Evolutionary conservation across 1,284 basidiomycete species (phyloP).

Genomic region (Stygiomarasmius scandens): DNA sequence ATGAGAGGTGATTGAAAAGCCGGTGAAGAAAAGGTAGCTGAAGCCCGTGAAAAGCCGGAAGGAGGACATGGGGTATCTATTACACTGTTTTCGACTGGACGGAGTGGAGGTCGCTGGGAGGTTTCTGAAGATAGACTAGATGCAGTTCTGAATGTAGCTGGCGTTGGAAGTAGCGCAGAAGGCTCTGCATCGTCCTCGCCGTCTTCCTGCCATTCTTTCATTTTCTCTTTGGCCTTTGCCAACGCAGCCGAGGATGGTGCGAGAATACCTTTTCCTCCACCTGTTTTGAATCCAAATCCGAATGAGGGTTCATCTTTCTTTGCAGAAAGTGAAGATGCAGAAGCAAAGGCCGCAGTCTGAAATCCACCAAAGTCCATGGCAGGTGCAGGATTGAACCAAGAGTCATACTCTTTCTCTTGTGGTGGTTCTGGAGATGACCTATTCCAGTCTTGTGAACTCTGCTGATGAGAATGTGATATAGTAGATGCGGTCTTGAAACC

Average conservation of each 20-base stretch:
- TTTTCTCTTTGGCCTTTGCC: conserved; percentile 55
- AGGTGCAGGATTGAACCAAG: conserved; percentile 55
- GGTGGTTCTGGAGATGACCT: conserved; percentile 46
- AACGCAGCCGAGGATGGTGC: conserved; percentile 62
- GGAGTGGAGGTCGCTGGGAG: conserved; percentile 41
- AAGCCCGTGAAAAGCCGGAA: conserved; percentile 28
- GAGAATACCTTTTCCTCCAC: conserved; percentile 38
- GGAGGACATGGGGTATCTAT: conserved; percentile 8
- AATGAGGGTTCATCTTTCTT: neutral
- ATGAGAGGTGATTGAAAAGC: conserved; percentile 21
- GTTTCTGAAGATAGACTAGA: conserved; percentile 21
- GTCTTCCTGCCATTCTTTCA: conserved; percentile 57
- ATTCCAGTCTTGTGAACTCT: conserved; percentile 18
- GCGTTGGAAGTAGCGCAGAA: conserved; percentile 13
- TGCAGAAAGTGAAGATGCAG: conserved; percentile 14
- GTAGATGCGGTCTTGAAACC: conserved; percentile 26
- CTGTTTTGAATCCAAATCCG: conserved; percentile 20
- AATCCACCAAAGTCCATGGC: conserved; percentile 38
- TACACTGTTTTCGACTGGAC: conserved; percentile 41
- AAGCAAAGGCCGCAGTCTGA: conserved; percentile 32
- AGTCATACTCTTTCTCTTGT: conserved; percentile 48
- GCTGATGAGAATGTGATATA: conserved; percentile 6
- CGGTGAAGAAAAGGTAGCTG: conserved; percentile 9
- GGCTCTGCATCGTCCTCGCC: conserved; percentile 25
- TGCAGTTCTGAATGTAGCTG: conserved; percentile 26